Evolutionary conservation across 257 asterid species (phyloP), one percentile per base, ranked within the genome.

Genomic region (Solanum virginianum): DNA sequence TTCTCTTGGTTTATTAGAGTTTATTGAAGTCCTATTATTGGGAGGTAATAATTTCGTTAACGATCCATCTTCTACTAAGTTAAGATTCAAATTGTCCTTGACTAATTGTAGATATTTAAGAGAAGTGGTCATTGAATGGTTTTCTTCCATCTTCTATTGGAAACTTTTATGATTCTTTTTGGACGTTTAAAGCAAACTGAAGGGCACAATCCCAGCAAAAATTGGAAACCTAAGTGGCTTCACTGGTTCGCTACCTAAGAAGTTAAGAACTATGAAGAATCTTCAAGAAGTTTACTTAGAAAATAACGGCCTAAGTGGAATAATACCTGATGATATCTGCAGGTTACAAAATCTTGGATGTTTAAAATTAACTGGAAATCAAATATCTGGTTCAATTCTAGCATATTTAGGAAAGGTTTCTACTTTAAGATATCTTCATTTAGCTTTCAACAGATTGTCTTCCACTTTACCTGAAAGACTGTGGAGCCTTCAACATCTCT

Each of bases 1-100:
- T 17, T 86, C 90, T 12, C 59, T 90, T 8, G 89, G 91, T 24
- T 12, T 84, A 41, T 83, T 90, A 20, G 83, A 65, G 63, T 12
- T 10, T 9, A 88, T 88, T 9, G 4, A 83, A 24, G 8, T 0
- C 36, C 47, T 82, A 60, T 29, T 4, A 3, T 13, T 82, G 41
- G 13, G 26, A 20, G 10, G 7, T 8, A 81, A 81, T 59, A 81
- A 81, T 14, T 57, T 82, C n/a, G 62, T 69, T 43, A 82, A n/a
- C 62, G 79, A 82, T 54, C 80, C 80, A 41, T 71, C 17, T 43
- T 39, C 45, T 24, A 54, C 70, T 60, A 85, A 87, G 70, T 82
- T 63, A 43, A 60, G 57, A 22, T 57, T 81, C 39, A 5, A 59
- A 12, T 20, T 79, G 4, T 22, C 62, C 71, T 24, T 82, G 85